Evolutionary conservation across 2,329 filamentous ascomycete genomes (phyloP).

Genomic region (Pseudogymnoascus sp.): DNA sequence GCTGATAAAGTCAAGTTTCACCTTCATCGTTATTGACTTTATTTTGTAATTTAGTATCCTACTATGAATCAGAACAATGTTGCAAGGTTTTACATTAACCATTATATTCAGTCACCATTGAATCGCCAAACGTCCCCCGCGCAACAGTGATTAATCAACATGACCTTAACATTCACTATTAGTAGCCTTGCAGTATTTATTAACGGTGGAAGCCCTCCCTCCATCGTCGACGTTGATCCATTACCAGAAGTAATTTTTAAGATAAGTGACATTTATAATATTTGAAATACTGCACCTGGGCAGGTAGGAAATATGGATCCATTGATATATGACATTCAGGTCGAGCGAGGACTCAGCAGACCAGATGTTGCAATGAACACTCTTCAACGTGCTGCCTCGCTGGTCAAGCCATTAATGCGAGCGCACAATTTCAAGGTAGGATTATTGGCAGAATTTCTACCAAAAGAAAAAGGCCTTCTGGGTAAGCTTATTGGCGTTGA

Average conservation of each 20-base stretch:
- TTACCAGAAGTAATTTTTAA: not conserved
- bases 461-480: slow-evolving; percentile 62
- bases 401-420: slow-evolving; percentile 93
- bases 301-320: not conserved
- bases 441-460: slow-evolving; percentile 78
- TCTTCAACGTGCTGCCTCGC: slow-evolving; percentile 72
- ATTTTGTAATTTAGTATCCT: not conserved
- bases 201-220: not conserved
- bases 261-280: not conserved
- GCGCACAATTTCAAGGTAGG: slow-evolving; percentile 73
- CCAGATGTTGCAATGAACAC: slow-evolving; percentile 30
- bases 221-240: not conserved
- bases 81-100: not conserved
- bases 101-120: not conserved
- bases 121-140: no score
- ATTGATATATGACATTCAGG: not conserved
- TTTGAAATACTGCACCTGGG: not conserved
- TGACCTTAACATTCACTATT: not conserved
- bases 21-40: not conserved
- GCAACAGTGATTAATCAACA: not conserved
- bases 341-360: not conserved
- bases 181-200: not conserved
- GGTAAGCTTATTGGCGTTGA: slow-evolving; percentile 36
- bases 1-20: not conserved
- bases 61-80: not conserved